Conservation (phyloP, 768 basidiomycete species). For the Russula lepida region DNA sequence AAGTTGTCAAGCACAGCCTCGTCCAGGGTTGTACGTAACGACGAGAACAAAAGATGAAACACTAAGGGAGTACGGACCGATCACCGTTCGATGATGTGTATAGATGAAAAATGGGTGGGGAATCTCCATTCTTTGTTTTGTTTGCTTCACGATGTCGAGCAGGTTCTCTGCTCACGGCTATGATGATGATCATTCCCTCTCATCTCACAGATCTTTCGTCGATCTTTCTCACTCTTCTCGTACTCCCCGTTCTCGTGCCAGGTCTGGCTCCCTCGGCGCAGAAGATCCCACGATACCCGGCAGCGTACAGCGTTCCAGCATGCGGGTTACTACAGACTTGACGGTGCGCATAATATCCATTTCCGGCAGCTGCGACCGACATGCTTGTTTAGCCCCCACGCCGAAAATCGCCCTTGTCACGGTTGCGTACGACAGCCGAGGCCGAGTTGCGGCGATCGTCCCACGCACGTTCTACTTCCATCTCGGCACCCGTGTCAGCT, state of each 20-base stretch:
- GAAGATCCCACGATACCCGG: neutral
- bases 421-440: slow-evolving; percentile 41
- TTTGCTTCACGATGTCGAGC: slow-evolving; percentile 1
- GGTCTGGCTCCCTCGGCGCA: neutral
- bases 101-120: neutral
- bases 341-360: slow-evolving; percentile 4
- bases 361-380: neutral
- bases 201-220: slow-evolving; percentile 36
- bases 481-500: slow-evolving; percentile 2
- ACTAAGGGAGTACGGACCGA: neutral
- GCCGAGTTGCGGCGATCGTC: slow-evolving; percentile 31
- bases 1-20: neutral
- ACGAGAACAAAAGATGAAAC: neutral
- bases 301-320: neutral
- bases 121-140: neutral
- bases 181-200: neutral
- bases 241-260: slow-evolving; percentile 14
- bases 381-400: slow-evolving; percentile 1
- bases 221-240: slow-evolving; percentile 34
- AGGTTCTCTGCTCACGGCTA: slow-evolving; percentile 1
- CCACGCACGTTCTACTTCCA: slow-evolving; percentile 5
- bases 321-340: slow-evolving; percentile 2
- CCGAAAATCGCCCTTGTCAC: slow-evolving; percentile 38
- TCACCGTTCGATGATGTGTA: neutral
- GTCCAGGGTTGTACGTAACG: neutral